Base-by-base conservation (phyloP, 2,329 filamentous ascomycete species). In the Gaeumannomyces sp. region DNA sequence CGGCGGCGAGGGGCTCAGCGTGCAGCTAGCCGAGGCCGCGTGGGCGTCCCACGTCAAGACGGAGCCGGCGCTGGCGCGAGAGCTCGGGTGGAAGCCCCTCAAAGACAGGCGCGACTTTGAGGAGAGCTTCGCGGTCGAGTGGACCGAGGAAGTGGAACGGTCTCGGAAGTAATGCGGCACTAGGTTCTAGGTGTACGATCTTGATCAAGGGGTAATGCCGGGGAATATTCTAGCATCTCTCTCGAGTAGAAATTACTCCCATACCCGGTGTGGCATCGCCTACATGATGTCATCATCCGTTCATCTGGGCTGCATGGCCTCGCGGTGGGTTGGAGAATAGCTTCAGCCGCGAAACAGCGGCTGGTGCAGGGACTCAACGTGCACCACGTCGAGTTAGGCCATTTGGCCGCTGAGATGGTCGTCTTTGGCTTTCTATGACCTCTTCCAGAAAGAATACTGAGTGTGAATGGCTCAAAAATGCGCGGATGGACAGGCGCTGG, bases 71-170 rank as follows among this genome's bases (percentile, higher is more conserved):
- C 65, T 73, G 13, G 70, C 69, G 16, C 68, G 64, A 7, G 63
- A 69, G 13, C 63, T 76, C 16, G 73, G 75, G 0, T 77, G 74
- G 76, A 71, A 70, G 67, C 75, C 74, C 0, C 70, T 50, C 27
- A 72, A 71, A 65, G 75, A 71, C 2, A 70, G 72, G 35, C 65
- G 70, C 22, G 72, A 71, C 60, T 74, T 69, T 64, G 62, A 69
- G 57, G 65, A 58, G 19, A 71, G 69, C 2, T 72, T 73, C 22
- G 45, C 45, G 19, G 22, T 25, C 22, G 45, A 53, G 22, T 53
- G 45, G 45, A 11, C 22, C 22, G 45, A 53, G 45, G 45, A 53
- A 1, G 45, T 53, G 6, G 45, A 53, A 6, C 22, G 45, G 7
- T 10, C 19, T 10, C 45, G 45, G 45, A 25, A 53, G 45, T 53